Base-by-base conservation (phyloP, 768 basidiomycete genomes). In the Lactifluus subvellereus region DNA sequence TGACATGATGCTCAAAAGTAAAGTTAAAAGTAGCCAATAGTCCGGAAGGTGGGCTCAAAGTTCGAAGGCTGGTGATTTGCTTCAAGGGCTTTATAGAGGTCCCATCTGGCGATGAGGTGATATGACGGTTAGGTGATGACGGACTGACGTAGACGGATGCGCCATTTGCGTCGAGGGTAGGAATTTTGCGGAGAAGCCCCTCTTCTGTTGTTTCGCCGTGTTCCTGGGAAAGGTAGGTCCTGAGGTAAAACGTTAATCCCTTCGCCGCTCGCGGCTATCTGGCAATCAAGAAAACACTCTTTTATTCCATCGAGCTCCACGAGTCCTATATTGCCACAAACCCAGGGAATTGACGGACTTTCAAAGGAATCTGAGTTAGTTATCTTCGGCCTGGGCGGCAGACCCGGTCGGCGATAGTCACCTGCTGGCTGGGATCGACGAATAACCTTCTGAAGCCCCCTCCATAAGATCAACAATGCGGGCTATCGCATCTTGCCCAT, bases 131-230 rank as follows among this genome's bases (percentile, higher is more conserved):
- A 14, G n/a, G 30, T 54, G 62, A 54, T 38, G 52, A 38, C 6
- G 13, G 30, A n/a, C 45, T 63, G 62, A 63, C 62, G 52, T 63
- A 30, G 20, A 57, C 4, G 35, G 20, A 18, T 22, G 32, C 33
- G 38, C 16, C 38, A 59, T 18, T 9, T 30, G 37, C 48, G 57
- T 52, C 20, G 38, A 52, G 40, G 51, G 38, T 35, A 16, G 20
- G 18, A 30, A 14, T 4, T 14, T n/a, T 48, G 16, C 8, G 40
- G 40, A 33, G n/a, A 10, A 9, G n/a, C 30, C 13, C 37, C 58
- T 38, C 57, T 27, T 38, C 9, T 37, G 35, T 37, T 8, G 35
- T 43, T 18, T 8, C 40, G 10, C 35, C 35, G 54, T 8, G 18
- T 6, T 43, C 38, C 38, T 13, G 11, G 38, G 38, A 14, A 40